phyloP scores from a whole-genome alignment of 345 rosid species.

The Syzygium jambos region DNA sequence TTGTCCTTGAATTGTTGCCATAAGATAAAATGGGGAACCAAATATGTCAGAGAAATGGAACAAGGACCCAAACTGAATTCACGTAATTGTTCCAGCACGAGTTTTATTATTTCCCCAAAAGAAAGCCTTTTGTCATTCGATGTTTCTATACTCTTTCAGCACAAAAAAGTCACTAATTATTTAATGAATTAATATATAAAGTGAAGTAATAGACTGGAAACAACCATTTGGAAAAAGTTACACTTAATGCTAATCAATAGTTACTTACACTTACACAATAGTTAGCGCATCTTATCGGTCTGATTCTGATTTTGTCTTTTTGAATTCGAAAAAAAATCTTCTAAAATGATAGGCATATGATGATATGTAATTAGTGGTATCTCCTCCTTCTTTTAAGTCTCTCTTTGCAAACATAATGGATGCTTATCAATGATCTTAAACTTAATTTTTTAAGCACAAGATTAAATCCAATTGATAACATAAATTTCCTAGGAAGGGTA shows the following conservation, averaged over 20 bases:
- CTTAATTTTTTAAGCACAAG: background rate
- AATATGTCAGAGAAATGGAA: background rate
- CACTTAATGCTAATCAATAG: background rate
- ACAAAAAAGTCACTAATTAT: background rate
- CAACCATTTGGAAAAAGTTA: background rate
- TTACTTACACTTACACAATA: background rate
- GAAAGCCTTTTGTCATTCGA: background rate
- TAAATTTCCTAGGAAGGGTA: background rate
- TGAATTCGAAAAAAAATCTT: background rate
- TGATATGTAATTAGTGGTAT: background rate
- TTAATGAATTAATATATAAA: background rate
- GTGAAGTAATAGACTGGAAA: background rate
- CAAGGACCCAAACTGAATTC: background rate
- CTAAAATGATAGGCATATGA: background rate
- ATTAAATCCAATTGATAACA: background rate
- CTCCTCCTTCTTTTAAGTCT: background rate
- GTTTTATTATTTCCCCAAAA: background rate
- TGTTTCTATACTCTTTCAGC: background rate
- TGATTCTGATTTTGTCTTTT: background rate
- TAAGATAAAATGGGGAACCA: background rate
- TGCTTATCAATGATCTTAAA: background rate
- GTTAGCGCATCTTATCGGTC: background rate
- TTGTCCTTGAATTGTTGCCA: background rate
- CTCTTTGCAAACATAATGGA: background rate
- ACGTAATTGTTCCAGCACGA: background rate